Evolutionary conservation across 2,329 filamentous ascomycete genomes (phyloP).

Genomic region (Alternaria gaisen): DNA sequence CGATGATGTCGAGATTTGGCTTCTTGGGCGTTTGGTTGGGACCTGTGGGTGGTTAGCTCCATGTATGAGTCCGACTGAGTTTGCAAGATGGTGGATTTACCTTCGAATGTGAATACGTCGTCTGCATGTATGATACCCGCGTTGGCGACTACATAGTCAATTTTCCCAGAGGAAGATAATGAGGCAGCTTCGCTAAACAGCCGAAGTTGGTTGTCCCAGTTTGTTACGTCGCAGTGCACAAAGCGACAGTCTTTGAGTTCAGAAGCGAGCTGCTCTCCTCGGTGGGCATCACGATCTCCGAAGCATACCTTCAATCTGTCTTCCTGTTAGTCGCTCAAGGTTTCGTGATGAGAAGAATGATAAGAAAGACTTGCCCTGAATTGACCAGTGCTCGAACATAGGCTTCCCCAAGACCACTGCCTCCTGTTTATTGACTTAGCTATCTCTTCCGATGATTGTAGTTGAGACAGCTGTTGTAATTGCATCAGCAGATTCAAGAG

Average conservation of each 20-base stretch:
- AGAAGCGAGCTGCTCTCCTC: not conserved
- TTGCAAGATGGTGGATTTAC: not conserved
- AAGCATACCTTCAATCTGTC: not conserved
- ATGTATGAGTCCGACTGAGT: not conserved
- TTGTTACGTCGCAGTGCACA: conserved; percentile 13
- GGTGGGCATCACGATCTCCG: not conserved
- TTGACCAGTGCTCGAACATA: too few species aligned
- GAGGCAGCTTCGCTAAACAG: conserved; percentile 9
- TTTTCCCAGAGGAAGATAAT: not conserved
- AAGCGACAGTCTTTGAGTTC: conserved; percentile 5
- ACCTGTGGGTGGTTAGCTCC: not conserved
- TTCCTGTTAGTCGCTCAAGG: not conserved
- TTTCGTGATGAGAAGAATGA: not conserved
- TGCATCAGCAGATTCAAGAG: too few species aligned
- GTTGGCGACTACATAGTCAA: conserved; percentile 19
- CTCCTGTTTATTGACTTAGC: too few species aligned
- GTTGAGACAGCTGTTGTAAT: too few species aligned
- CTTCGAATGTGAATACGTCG: conserved; percentile 17
- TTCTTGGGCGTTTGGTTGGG: not conserved
- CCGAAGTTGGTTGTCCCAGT: conserved; percentile 19
- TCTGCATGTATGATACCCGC: conserved; percentile 17
- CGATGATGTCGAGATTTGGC: conserved; percentile 8
- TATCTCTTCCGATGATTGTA: too few species aligned
- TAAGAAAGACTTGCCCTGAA: too few species aligned
- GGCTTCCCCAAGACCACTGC: too few species aligned